Evolutionary conservation across 78 protist species (phyloP).

Genomic region (Dictyostelium purpureum): DNA sequence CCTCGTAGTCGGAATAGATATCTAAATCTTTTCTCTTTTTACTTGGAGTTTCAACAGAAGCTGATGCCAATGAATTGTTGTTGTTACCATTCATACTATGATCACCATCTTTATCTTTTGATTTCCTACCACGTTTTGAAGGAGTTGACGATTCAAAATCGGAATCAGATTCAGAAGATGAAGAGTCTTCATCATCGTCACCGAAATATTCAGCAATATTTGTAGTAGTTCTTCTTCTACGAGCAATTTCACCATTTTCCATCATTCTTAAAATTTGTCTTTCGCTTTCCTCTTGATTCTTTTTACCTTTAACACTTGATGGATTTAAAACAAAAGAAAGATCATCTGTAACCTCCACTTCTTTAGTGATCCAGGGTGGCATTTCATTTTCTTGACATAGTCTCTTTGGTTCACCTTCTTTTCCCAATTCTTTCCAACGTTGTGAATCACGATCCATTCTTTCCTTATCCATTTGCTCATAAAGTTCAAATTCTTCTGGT

Average conservation of each 20-base stretch:
- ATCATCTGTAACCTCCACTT: conserved; percentile 51
- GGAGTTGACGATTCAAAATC: conserved; percentile 4
- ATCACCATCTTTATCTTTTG: neutral
- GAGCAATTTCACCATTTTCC: conserved; percentile 33
- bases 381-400: conserved; percentile 58
- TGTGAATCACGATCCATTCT: conserved; percentile 6
- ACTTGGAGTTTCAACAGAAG: neutral
- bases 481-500: conserved; percentile 74
- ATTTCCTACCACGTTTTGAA: neutral
- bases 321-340: conserved; percentile 22
- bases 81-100: neutral
- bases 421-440: conserved; percentile 30
- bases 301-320: neutral
- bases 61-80: neutral
- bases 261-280: neutral
- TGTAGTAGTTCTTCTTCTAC: conserved; percentile 8
- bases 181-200: neutral
- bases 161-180: conserved; percentile 4
- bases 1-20: conserved; percentile 13
- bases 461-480: conserved; percentile 77
- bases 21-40: neutral
- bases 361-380: conserved; percentile 56
- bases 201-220: conserved; percentile 9
- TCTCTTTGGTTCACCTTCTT: conserved; percentile 28
- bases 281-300: neutral